Evolutionary conservation across 176 grass and related monocot genomes (phyloP), one percentile per base, ranked within the genome.

Genomic region (Avena insularis): DNA sequence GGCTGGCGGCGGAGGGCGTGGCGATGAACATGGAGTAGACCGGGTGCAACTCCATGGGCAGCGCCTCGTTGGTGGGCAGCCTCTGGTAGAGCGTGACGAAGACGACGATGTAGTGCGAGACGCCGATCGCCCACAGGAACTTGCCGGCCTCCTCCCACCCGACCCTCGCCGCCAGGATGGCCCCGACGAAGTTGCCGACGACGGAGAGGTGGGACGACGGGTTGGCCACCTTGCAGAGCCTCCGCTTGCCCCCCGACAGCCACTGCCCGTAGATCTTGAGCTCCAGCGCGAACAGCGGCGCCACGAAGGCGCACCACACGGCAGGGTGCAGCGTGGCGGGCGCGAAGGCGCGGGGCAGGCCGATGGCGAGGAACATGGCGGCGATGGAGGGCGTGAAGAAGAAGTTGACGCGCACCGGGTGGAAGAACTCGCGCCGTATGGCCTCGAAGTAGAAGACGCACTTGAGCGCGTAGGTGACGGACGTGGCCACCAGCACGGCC

Each of bases 1-100:
- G 91, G 92, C 96, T 91, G 23, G 96, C 93, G 3, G 96, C 96
- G 36, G 96, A 95, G 10, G 96, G 96, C 80, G 96, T 98, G 71
- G 96, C 96, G 69, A 98, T 95, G 91, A 98, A 98, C 96, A 98
- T 96, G 81, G 96, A 98, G 86, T 98, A 98, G 31, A 94, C 96
- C 3, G 96, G 96, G 91, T 98, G 96, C 70, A 96, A 79, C 90
- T 98, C 96, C 93, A 90, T 98, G 45, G 96, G 93, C 58, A 98
- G 84, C 35, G 96, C 87, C 93, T 98, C 96, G 83, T 88, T 94
- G 64, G 96, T 98, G n/a, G 96, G 92, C 63, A 96, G 90, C 47
- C 92, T 78, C 93, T 98, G 96, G 86, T 98, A 96, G 61, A 98
- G 89, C 60, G 96, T 96, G 23, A 96, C 96, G 80, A 98, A 98